A percentile compares a stretch with the other conserved stretches of the same genome.
Evolutionary conservation across 805 yeast species (phyloP).

Genomic region (Kockiozyma suomiensis): DNA sequence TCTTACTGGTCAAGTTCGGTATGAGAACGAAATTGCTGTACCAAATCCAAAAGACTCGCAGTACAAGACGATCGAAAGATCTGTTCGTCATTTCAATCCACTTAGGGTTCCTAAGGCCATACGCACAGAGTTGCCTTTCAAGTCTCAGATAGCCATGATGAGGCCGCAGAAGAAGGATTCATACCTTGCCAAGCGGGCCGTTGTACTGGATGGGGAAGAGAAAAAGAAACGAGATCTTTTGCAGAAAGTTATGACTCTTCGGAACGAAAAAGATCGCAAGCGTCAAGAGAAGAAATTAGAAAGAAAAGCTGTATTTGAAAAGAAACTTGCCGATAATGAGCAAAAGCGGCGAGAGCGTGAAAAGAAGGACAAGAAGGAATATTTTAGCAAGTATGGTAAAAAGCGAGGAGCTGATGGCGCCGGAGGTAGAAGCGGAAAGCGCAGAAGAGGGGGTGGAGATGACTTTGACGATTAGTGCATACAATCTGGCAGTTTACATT

Average conservation of each 20-base stretch:
- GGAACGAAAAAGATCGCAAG: constrained; percentile 82
- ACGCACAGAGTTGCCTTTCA: constrained; percentile 81
- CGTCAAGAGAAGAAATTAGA: constrained; percentile 71
- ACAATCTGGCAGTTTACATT: no score
- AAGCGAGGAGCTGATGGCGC: constrained; percentile 38
- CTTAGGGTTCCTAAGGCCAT: constrained; percentile 81
- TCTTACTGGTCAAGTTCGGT: constrained; percentile 90
- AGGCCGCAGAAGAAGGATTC: constrained; percentile 70
- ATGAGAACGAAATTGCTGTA: constrained; percentile 65
- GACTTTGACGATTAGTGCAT: constrained; percentile 10
- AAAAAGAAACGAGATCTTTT: constrained; percentile 88
- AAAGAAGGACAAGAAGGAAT: constrained; percentile 83
- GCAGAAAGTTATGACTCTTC: constrained; percentile 81
- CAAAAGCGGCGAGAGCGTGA: constrained; percentile 73
- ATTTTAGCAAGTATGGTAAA: constrained; percentile 53
- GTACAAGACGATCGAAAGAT: constrained; percentile 76
- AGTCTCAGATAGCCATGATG: constrained; percentile 86
- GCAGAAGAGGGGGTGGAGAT: constrained; percentile 36
- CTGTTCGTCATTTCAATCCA: constrained; percentile 82
- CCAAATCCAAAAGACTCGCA: constrained; percentile 58
- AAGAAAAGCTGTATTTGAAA: constrained; percentile 72
- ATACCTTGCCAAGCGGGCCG: constrained; percentile 88
- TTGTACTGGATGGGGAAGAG: constrained; percentile 69
- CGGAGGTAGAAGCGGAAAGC: constrained; percentile 39
- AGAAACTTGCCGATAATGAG: constrained; percentile 73